Evolutionary conservation across 1,284 basidiomycete species (phyloP), one percentile per base, ranked within the genome.

Genomic region (Polyporus tsugae): DNA sequence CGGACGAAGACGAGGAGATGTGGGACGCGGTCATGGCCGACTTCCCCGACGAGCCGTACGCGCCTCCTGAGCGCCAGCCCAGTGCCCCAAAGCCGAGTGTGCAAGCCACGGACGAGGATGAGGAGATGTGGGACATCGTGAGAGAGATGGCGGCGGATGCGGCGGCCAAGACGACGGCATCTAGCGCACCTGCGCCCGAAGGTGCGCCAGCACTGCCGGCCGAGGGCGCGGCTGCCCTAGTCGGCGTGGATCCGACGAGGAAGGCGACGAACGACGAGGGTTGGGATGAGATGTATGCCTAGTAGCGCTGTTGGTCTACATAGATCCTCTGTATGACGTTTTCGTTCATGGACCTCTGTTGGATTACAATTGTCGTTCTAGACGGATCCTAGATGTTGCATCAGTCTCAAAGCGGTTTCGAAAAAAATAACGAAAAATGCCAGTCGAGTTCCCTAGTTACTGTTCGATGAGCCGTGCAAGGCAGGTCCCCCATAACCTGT

Each of bases 81-180:
- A 33, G 25, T 1, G 33, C 59, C 19, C 25, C n/a, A 22, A 69
- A 35, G 15, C 33, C 9, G 13, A 35, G 58, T 15, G 49, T 49
- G 60, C 36, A 46, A 53, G 38, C 33, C 9, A 15, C 59, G 25
- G 84, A 84, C 29, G 84, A 86, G 22, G 88, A 91, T 63, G 86
- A 90, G 55, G 88, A 90, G 6, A 87, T 93, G 86, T 91, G 91
- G 88, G 87, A 90, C 70, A 81, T 91, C 36, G 77, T 91, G 63
- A 80, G 86, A 60, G 90, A 93, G 75, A 83, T 89, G 72, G 88
- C 89, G 55, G 73, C 74, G 62, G 65, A 69, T 38, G 63, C 65
- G 22, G 49, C 68, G 44, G 41, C 64, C 33, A 64, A 62, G 41
- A 29, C 60, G 10, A 49, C 46, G 52, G 42, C 68, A 39, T 5